phyloP scores from a whole-genome alignment of 257 asterid species.

The Ehretia macrophylla region DNA sequence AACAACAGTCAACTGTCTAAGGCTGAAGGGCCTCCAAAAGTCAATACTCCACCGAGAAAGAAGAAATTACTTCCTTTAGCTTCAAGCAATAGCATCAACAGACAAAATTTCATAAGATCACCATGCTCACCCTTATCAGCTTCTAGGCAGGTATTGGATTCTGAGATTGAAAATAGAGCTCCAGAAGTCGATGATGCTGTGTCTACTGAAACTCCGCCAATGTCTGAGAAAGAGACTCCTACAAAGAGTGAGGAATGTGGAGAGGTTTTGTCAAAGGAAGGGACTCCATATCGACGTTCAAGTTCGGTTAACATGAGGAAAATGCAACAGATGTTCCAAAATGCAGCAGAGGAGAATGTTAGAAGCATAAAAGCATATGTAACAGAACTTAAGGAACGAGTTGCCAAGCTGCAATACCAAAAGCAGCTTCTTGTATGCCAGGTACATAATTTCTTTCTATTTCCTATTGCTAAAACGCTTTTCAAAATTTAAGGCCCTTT shows the following conservation, averaged over 20 bases:
- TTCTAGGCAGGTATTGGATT: constrained; percentile 51
- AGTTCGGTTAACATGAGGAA: constrained; percentile 93
- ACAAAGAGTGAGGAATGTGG: constrained; percentile 79
- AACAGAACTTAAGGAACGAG: constrained; percentile 94
- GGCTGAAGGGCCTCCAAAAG: constrained; percentile 41
- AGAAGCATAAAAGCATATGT: constrained; percentile 92
- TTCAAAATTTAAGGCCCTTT: neutral
- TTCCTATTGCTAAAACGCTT: neutral
- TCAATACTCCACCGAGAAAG: constrained; percentile 61
- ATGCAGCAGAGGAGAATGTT: constrained; percentile 97
- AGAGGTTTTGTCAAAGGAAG: constrained; percentile 75
- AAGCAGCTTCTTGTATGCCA: constrained; percentile 97
- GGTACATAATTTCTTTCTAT: constrained; percentile 34
- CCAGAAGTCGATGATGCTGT: constrained; percentile 58
- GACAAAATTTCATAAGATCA: constrained; percentile 65
- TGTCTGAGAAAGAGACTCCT: constrained; percentile 77
- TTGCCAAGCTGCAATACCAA: constrained; percentile 95
- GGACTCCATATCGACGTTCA: constrained; percentile 85
- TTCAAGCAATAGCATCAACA: constrained; percentile 64
- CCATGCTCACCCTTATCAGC: constrained; percentile 88
- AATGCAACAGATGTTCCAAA: constrained; percentile 95
- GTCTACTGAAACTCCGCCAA: constrained; percentile 49
- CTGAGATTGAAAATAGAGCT: constrained; percentile 65
- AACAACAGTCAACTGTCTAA: constrained; percentile 43
- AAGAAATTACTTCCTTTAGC: constrained; percentile 68